Evolutionary conservation across 495 filamentous ascomycete genomes (phyloP), one percentile per base, ranked within the genome.

Genomic region (Penicillium roqueforti): DNA sequence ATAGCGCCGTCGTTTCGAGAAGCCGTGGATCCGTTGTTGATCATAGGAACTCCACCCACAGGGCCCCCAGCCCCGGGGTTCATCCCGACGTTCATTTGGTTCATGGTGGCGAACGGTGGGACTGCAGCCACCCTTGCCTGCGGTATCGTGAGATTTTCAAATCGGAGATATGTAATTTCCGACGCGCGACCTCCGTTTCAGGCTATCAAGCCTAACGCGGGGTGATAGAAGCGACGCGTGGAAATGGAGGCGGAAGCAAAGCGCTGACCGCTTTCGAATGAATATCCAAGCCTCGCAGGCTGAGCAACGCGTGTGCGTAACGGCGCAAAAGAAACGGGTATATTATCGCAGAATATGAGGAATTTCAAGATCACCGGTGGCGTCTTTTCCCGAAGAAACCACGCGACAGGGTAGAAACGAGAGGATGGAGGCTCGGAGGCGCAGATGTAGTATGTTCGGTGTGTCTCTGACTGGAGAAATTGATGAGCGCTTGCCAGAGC

Each of bases 1-100:
- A 69, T 69, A 56, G 55, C 63, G 55, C 57, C 68, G 51, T 76
- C 78, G 53, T 66, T 74, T 62, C 71, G 76, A 69, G 68, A 74
- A 62, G 71, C 73, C 65, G 67, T 74, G 60, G 75, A 77, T 62
- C 82, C 82, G 63, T 85, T 88, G 65, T 83, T 85, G 76, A 88
- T 87, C 81, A 90, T 87, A 13, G 82, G 82, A 66, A 87, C 82
- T 51, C 83, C 78, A 51, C 79, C 82, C 45, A 85, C 84, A 13
- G 83, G 81, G 54, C 80, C 85, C 50, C 83, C 84, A 62, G 78
- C 73, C 63, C 71, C 72, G 44, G 74, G 71, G 63, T 80, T 85
- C 77, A 88, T 86, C 56, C 75, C 78, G 75, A 87, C 83, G 65
- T 84, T 85, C 66, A 88, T 81, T 71, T 84, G 83, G 63, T 89